phyloP scores from a whole-genome alignment of 495 filamentous ascomycete species.

The Podospora australis region DNA sequence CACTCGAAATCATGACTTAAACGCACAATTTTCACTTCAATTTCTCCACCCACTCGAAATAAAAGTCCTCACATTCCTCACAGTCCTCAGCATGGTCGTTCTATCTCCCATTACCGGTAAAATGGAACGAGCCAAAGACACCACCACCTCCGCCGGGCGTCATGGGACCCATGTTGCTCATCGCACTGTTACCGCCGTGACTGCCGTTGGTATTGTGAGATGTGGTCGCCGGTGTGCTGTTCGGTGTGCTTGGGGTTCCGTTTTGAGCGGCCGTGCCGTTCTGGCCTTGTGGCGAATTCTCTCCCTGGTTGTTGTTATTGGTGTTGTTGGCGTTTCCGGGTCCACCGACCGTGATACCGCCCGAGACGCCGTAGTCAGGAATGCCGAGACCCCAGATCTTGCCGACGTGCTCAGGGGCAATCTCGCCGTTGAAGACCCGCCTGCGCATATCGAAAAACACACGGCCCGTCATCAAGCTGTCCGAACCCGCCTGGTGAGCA shows the following conservation, averaged over 20 bases:
- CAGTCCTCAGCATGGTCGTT: background rate
- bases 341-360: conserved; percentile 35
- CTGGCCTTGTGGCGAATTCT: conserved; percentile 33
- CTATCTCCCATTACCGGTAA: conserved; percentile 26
- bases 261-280: conserved; percentile 32
- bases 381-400: conserved; percentile 79
- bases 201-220: conserved; percentile 44
- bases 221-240: conserved; percentile 52
- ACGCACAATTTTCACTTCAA: too few species aligned
- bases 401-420: conserved; percentile 67
- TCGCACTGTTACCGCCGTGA: background rate
- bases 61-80: background rate
- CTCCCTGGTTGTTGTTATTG: conserved; percentile 10
- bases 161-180: conserved; percentile 50
- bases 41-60: background rate
- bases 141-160: conserved; percentile 65
- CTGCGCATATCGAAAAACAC: conserved; percentile 87
- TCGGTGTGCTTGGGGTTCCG: conserved; percentile 62
- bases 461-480: conserved; percentile 85
- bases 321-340: background rate
- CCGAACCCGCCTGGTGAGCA: conserved; percentile 85
- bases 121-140: conserved; percentile 53
- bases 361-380: conserved; percentile 47
- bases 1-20: too few species aligned
- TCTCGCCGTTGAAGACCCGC: conserved; percentile 75